Evolutionary conservation across 2,329 filamentous ascomycete species (phyloP), one percentile per base, ranked within the genome.

Genomic region (Xylogone sp.): DNA sequence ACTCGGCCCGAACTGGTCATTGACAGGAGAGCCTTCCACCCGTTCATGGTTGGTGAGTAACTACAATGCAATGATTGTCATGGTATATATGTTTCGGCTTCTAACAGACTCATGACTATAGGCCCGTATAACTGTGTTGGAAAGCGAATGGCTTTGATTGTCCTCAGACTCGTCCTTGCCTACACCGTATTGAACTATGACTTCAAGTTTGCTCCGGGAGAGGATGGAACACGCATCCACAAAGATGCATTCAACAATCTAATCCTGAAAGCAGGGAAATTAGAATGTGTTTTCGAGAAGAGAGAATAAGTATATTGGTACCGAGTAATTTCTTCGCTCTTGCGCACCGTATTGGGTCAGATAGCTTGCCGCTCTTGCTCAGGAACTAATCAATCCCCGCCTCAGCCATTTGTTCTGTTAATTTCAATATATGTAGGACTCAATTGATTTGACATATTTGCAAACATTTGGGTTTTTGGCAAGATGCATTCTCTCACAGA

Each of bases 11-110:
- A 57, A 42, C 51, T 60, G 20, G 55, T 57, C 6, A 44, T 53
- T 3, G 53, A 64, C 22, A 63, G 61, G 20, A 52, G 52, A 6
- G 60, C 60, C 2, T 69, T 62, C 29, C 59, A 59, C 12, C 65
- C 66, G 1, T 68, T 67, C 45, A 49, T 52, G 21, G 52, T 60
- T 10, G 56, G 58, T 42, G 53, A 34, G 27, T 53, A 29, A 27
- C 4, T 16, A 16, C n/a, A 18, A 16, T 16, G 8, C 6, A 9
- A 24, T 12, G 27, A 31, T 7, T 31, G 7, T 31, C 27, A 31
- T 31, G 27, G 27, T 31, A 8, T 8, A 7, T 31, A 7, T 31
- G 27, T 13, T 13, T 8, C 13, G 8, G 27, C 7, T 39, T 5
- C 34, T 39, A 16, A 39, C n/a, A 18, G 5, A 9, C n/a, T 39